Base-by-base conservation (phyloP, 345 rosid species). In the Bruguiera parviflora region DNA sequence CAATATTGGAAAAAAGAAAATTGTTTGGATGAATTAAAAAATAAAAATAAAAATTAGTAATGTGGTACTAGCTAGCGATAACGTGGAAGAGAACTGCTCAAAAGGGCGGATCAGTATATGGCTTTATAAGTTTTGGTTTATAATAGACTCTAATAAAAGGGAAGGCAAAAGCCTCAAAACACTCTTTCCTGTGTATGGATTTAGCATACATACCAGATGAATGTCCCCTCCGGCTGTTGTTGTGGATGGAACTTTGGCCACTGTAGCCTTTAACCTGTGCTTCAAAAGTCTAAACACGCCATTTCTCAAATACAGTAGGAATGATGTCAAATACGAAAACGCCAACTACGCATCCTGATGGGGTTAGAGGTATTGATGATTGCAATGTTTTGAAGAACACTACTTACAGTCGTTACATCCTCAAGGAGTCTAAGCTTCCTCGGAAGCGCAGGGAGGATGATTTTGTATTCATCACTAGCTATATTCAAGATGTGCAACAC, bases 371-470 rank as follows among this genome's bases (percentile, higher is more conserved):
- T 33, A 33, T 33, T 33, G 37, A 33, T 8, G 16, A 56, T 56
- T 8, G 49, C 15, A 56, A 11, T 15, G n/a, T 20, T 53, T 19
- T 58, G 25, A 31, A 19, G 4, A 35, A 20, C 58, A 27, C n/a
- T 47, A 52, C 73, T 71, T 64, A 73, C 75, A 55, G 56, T 22
- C 4, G 39, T 35, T 66, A 53, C 79, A 58, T 80, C 74, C 64
- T 72, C 73, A 51, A 76, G 31, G 53, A 76, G 31, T 46, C 74
- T 69, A 53, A 83, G 81, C 81, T 83, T 83, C 68, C 87, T 83
- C 32, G 84, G 87, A 68, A 76, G 74, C 9, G 65, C 13, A 5
- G 74, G 60, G 31, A 28, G 57, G 29, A 61, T 37, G 33, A 61
- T 5, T 49, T 73, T 21, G 25, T 53, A 16, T 71, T 47, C 75